Evolutionary conservation across 352 stramenopile genomes (phyloP), one percentile per base, ranked within the genome.

Genomic region (Thraustochytrium sp.): DNA sequence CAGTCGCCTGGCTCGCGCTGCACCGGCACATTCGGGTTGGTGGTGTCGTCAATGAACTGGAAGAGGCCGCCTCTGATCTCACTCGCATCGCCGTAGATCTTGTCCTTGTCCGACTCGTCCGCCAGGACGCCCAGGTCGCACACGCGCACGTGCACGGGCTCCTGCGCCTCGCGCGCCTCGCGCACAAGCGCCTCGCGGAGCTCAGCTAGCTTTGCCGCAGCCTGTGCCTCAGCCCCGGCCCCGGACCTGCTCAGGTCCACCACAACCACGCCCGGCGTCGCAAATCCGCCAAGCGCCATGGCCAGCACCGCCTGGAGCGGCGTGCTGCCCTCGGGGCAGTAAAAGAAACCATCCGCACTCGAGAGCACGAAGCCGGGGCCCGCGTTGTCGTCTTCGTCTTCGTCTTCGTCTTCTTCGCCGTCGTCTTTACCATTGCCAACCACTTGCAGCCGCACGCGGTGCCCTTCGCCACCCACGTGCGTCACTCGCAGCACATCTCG

Each of bases 21-120:
- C 5, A 80, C 36, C 8, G 59, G 34, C 36, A 80, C 55, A 63
- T 84, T 84, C 51, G 61, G 75, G 42, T 84, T 84, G n/a, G 49
- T 84, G 13, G 61, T 76, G 38, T 84, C 75, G 38, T 84, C 75
- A 61, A 84, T 84, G 8, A 84, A 84, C 38, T 84, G 53, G 72
- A 49, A 84, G 26, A 84, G n/a, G 61, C 75, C 75, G 26, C 75
- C 75, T 8, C 75, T 23, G 49, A 84, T 75, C 38, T 84, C 75
- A 34, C 37, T 83, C 29, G 75, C 54, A 63, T 73, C 75, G 49
- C 75, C 75, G 37, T 73, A 84, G 26, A 84, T 75, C 34, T 83
- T 83, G n/a, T 83, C 56, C 49, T 75, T 84, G 61, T 84, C 75
- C 0, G 23, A 26, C 61, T 84, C 75, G 37, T 62, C 61, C 29